These are phyloP conservation scores for Candida alai DNA, from an alignment of 805 yeast species.

Conservation along the genomic window DNA sequence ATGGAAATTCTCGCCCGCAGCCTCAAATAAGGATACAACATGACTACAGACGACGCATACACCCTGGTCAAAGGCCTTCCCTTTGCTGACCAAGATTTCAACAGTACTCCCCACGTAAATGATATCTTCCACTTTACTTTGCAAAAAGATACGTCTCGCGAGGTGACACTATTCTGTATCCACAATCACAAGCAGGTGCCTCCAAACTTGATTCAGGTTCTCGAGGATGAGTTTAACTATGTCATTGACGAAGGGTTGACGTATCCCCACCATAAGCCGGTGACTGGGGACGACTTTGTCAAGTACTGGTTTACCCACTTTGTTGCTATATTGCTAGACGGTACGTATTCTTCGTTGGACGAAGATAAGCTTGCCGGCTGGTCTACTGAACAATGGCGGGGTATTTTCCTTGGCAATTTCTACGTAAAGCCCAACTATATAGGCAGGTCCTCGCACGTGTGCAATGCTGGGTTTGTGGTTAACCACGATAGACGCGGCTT, in stretches of 20 bases:
- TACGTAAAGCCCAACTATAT: conserved; percentile 83
- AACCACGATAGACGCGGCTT: conserved; percentile 55
- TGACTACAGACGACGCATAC: conserved; percentile 5
- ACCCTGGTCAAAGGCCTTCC: conserved; percentile 22
- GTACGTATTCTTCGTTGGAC: conserved; percentile 18
- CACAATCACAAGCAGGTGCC: conserved; percentile 50
- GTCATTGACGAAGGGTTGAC: conserved; percentile 74
- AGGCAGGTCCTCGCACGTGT: conserved; percentile 81
- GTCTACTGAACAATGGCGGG: conserved; percentile 41
- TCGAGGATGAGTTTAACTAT: conserved; percentile 53
- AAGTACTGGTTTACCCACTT: conserved; percentile 67
- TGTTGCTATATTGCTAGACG: conserved; percentile 56
- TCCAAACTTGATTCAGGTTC: conserved; percentile 37
- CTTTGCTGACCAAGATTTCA: conserved; percentile 28
- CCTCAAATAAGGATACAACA: not conserved
- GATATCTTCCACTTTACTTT: conserved; percentile 34
- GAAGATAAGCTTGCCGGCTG: conserved; percentile 27
- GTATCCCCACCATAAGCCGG: conserved; percentile 54
- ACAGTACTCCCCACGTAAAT: conserved; percentile 25
- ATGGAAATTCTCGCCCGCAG: too few relatives aligned
- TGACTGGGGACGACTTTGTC: conserved; percentile 48
- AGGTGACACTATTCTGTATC: conserved; percentile 62
- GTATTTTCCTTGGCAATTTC: conserved; percentile 62
- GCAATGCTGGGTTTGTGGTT: conserved; percentile 86
- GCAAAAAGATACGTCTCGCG: conserved; percentile 34